These are phyloP conservation scores for Akanthomyces lecanii DNA, from an alignment of 2,329 filamentous ascomycete species.

Conservation along the genomic window DNA sequence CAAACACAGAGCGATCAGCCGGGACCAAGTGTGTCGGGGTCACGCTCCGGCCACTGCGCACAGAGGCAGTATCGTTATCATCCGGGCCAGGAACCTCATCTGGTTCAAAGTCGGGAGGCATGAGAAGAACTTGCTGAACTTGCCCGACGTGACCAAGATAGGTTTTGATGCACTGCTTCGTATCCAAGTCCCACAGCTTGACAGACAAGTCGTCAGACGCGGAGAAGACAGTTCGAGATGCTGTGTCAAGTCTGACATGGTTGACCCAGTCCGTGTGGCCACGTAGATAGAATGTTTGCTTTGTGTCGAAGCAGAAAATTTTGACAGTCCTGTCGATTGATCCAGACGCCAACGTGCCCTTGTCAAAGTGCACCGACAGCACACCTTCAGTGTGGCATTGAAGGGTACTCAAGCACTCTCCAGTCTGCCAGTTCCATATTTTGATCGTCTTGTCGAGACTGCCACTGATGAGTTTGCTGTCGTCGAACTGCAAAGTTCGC, in stretches of 20 bases:
- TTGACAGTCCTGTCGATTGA: conserved; percentile 87
- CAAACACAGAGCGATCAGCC: conserved; percentile 53
- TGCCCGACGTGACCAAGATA: conserved; percentile 92
- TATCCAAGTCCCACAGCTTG: conserved; percentile 90
- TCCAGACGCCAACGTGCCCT: conserved; percentile 78
- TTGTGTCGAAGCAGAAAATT: conserved; percentile 86
- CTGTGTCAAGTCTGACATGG: conserved; percentile 79
- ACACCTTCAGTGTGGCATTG: conserved; percentile 77
- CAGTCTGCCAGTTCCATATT: conserved; percentile 96
- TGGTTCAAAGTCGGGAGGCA: conserved; percentile 85
- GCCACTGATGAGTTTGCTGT: conserved; percentile 84
- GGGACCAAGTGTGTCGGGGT: conserved; percentile 33
- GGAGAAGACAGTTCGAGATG: conserved; percentile 82
- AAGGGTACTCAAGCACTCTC: conserved; percentile 78
- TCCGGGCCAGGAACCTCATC: conserved; percentile 57
- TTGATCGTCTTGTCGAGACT: conserved; percentile 83
- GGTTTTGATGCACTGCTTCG: conserved; percentile 66
- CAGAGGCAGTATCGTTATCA: conserved; percentile 51
- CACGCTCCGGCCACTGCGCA: conserved; percentile 44
- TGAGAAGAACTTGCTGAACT: conserved; percentile 82
- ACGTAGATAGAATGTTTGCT: conserved; percentile 71
- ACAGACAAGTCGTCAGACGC: conserved; percentile 91
- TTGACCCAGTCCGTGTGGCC: conserved; percentile 97
- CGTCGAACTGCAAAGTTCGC: conserved; percentile 87
- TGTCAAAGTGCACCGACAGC: conserved; percentile 82